Conservation (phyloP, 495 filamentous ascomycete species). For the Rhypophila decipiens region DNA sequence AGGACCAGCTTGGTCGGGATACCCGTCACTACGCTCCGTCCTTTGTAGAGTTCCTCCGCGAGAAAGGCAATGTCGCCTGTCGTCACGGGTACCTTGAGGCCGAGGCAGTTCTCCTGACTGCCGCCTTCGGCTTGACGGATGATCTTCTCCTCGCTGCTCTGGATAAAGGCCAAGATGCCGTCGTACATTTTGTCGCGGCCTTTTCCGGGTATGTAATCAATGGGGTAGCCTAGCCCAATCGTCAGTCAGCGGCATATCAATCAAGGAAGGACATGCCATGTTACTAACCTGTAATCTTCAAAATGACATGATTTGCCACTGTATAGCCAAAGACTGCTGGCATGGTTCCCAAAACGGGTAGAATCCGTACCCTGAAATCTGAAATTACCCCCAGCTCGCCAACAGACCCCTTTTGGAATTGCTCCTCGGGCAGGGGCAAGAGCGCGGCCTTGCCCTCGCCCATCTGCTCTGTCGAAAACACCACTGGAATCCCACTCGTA, state of each 20-base stretch:
- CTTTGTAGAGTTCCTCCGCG: slow-evolving; percentile 82
- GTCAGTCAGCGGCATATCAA: not conserved
- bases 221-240: slow-evolving; percentile 62
- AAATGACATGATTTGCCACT: slow-evolving; percentile 84
- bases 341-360: slow-evolving; percentile 95
- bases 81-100: slow-evolving; percentile 71
- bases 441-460: slow-evolving; percentile 87
- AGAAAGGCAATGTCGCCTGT: slow-evolving; percentile 76
- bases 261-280: not conserved
- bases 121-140: slow-evolving; percentile 47
- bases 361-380: slow-evolving; percentile 87
- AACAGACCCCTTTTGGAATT: slow-evolving; percentile 81
- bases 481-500: slow-evolving; percentile 77
- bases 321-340: slow-evolving; percentile 91
- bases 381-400: slow-evolving; percentile 81
- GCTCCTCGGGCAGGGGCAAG: slow-evolving; percentile 79
- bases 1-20: slow-evolving; percentile 70
- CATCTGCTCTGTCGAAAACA: slow-evolving; percentile 89
- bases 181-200: slow-evolving; percentile 86
- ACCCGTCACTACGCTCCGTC: slow-evolving; percentile 76
- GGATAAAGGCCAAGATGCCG: slow-evolving; percentile 61
- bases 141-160: slow-evolving; percentile 69
- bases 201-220: slow-evolving; percentile 77
- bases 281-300: slow-evolving; percentile 57
- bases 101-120: slow-evolving; percentile 49